These are phyloP conservation scores for Collybia mongolica DNA, from an alignment of 768 basidiomycete species.

Conservation along the genomic window DNA sequence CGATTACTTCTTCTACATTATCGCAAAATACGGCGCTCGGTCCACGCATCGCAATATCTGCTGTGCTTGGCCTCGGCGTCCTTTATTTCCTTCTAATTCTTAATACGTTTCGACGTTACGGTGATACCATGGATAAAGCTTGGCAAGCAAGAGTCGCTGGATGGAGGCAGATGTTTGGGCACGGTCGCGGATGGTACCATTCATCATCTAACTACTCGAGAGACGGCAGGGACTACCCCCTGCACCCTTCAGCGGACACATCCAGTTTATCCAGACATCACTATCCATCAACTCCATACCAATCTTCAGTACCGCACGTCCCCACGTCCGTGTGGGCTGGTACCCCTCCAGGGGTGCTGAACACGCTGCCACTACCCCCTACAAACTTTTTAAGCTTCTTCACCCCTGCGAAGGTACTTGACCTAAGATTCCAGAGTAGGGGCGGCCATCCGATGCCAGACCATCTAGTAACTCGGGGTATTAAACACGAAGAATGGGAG, in stretches of 20 bases:
- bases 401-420: slow-evolving; percentile 7
- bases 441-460: slow-evolving; percentile 11
- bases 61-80: slow-evolving; percentile 48
- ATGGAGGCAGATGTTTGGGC: slow-evolving; percentile 13
- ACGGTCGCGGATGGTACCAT: no score
- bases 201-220: no score
- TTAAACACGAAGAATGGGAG: slow-evolving; percentile 16
- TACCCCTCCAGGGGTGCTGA: background rate
- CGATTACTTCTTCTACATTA: slow-evolving; percentile 12
- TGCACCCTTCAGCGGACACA: no score
- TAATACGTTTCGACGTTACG: slow-evolving; percentile 53
- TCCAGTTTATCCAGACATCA: background rate
- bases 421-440: slow-evolving; percentile 15
- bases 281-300: no score
- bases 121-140: slow-evolving; percentile 33
- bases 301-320: no score
- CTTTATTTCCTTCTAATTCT: slow-evolving; percentile 52
- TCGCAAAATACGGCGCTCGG: slow-evolving; percentile 26
- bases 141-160: slow-evolving; percentile 27
- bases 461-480: slow-evolving; percentile 5
- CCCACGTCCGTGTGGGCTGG: no score
- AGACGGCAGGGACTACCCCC: background rate
- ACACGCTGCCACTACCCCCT: background rate
- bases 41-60: slow-evolving; percentile 44
- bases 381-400: background rate